These are phyloP conservation scores for Floccularia luteovirens DNA, from an alignment of 768 basidiomycete species.

Conservation along the genomic window DNA sequence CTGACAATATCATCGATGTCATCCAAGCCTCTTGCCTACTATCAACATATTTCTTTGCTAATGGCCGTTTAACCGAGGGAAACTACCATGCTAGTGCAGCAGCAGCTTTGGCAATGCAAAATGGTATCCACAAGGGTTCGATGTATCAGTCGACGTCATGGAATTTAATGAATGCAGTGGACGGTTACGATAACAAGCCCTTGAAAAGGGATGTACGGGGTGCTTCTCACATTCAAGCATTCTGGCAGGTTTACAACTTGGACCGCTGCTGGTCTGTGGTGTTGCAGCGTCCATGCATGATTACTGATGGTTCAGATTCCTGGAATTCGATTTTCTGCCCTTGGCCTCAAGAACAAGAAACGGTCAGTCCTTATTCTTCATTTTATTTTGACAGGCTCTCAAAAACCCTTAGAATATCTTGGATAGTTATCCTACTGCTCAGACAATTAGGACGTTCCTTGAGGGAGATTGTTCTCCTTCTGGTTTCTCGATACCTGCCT, in stretches of 20 bases:
- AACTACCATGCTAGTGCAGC: constrained; percentile 73
- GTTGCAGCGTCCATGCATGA: constrained; percentile 56
- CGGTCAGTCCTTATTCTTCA: constrained; percentile 32
- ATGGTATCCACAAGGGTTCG: constrained; percentile 51
- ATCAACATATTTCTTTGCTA: constrained; percentile 69
- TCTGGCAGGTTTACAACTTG: constrained; percentile 80
- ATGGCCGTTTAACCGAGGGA: constrained; percentile 72
- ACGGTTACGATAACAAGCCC: constrained; percentile 45
- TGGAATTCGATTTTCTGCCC: constrained; percentile 60
- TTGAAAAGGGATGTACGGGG: constrained; percentile 52
- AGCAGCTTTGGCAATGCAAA: constrained; percentile 65
- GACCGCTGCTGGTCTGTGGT: constrained; percentile 79
- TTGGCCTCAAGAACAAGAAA: constrained; percentile 70
- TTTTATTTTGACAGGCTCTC: constrained; percentile 6
- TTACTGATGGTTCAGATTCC: constrained; percentile 55
- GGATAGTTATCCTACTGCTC: constrained; percentile 39
- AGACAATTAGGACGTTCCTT: constrained; percentile 58
- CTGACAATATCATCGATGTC: constrained; percentile 54
- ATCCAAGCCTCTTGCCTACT: constrained; percentile 73
- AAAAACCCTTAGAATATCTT: constrained; percentile 45
- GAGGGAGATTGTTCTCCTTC: constrained; percentile 46
- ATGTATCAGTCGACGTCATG: constrained; percentile 21
- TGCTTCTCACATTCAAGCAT: constrained; percentile 66
- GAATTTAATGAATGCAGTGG: constrained; percentile 22
- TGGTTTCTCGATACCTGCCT: constrained; percentile 55